Conservation (phyloP, 371 early-diverging fungal species). For the Actinomortierella wolfii region DNA sequence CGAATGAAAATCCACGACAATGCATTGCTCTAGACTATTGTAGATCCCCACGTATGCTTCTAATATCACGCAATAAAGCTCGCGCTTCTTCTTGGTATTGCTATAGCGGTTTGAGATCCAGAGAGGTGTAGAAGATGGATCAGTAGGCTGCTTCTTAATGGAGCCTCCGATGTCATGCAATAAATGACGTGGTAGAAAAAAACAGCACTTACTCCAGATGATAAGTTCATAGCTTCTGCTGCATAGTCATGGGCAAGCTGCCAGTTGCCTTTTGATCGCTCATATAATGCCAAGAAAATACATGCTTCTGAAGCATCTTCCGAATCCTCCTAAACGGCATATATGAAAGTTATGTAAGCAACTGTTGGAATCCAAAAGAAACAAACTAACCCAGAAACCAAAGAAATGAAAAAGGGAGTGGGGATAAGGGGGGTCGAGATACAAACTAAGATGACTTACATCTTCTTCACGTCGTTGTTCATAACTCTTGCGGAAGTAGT, state of each 20-base stretch:
- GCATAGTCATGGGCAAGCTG: conserved; percentile 54
- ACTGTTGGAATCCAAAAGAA: too few relatives aligned
- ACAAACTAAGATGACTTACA: too few relatives aligned
- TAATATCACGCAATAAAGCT: conserved; percentile 49
- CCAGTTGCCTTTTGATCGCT: conserved; percentile 53
- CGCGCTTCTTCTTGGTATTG: conserved; percentile 58
- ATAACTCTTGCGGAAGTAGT: conserved; percentile 60
- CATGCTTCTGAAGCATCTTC: conserved; percentile 65
- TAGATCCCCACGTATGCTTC: conserved; percentile 11
- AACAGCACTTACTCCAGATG: conserved; percentile 43
- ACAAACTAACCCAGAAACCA: too few relatives aligned
- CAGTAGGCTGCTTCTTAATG: not conserved
- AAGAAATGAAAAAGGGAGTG: not conserved
- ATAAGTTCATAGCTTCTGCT: conserved; percentile 46
- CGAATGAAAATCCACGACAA: too few relatives aligned
- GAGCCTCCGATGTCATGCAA: not conserved
- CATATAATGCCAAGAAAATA: conserved; percentile 62
- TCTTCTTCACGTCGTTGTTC: conserved; percentile 50
- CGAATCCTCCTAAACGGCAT: conserved; percentile 42
- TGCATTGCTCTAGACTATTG: too few relatives aligned
- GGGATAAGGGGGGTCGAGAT: too few relatives aligned
- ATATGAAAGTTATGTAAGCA: not conserved
- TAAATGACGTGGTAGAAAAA: too few relatives aligned
- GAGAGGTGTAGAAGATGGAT: not conserved
- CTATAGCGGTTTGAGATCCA: not conserved